Percentiles rank a stretch among this genome's conserved stretches.
Evolutionary conservation across 805 yeast species (phyloP).

Genomic region (Tetrapisispora nanseiensis): DNA sequence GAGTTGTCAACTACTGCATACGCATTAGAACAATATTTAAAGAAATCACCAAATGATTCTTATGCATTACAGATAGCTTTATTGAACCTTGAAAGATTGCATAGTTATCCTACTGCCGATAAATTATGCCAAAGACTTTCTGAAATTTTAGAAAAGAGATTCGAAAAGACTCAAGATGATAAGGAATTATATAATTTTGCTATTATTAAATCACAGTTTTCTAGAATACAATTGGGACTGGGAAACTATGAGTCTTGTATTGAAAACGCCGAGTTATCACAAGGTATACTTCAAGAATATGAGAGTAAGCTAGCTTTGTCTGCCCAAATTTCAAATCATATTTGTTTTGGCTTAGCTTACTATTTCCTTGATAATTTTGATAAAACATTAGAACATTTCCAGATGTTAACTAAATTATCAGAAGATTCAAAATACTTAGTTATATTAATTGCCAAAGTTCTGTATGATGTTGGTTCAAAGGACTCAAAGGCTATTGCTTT

Average conservation of each 20-base stretch:
- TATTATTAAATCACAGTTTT: conserved; percentile 54
- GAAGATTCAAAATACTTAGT: conserved; percentile 58
- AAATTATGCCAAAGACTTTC: conserved; percentile 39
- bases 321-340: conserved; percentile 44
- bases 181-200: conserved; percentile 42
- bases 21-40: conserved; percentile 58
- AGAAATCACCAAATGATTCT: conserved; percentile 48
- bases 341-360: conserved; percentile 61
- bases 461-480: conserved; percentile 65
- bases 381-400: conserved; percentile 58
- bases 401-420: conserved; percentile 45
- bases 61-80: conserved; percentile 49
- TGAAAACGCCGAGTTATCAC: conserved; percentile 47
- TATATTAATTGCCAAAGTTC: conserved; percentile 64
- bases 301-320: conserved; percentile 28
- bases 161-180: conserved; percentile 46
- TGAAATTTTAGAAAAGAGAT: conserved; percentile 40
- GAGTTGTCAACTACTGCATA: conserved; percentile 56
- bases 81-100: conserved; percentile 58
- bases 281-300: conserved; percentile 39
- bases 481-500: conserved; percentile 75
- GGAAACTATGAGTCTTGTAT: conserved; percentile 48
- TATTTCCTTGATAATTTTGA: conserved; percentile 58
- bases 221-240: conserved; percentile 60
- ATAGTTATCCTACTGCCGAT: conserved; percentile 47